These are phyloP conservation scores for Colletotrichum lentis DNA, from an alignment of 2,329 filamentous ascomycete genomes.

Conservation along the genomic window DNA sequence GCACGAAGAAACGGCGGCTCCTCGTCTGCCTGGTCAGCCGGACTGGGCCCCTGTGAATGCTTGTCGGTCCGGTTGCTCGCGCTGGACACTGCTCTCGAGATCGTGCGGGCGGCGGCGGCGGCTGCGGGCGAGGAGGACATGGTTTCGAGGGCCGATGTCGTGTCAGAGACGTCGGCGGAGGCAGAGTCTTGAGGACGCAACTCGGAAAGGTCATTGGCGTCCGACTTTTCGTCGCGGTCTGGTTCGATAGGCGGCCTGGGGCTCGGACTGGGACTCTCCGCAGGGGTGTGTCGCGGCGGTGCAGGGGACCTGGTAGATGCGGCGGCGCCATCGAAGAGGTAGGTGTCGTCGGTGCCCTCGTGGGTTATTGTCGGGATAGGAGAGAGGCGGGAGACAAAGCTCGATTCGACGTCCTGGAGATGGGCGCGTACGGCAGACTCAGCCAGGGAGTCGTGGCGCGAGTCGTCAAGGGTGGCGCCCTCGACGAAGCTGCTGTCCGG, in stretches of 20 bases:
- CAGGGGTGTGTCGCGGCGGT: slow-evolving; percentile 42
- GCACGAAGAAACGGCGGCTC: slow-evolving; percentile 45
- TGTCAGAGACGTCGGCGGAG: slow-evolving; percentile 49
- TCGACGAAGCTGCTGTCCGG: slow-evolving; percentile 56
- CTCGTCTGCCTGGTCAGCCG: slow-evolving; percentile 42
- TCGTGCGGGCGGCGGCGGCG: slow-evolving; percentile 61
- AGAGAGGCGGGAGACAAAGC: slow-evolving; percentile 67
- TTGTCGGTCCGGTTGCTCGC: slow-evolving; percentile 47
- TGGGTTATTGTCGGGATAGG: slow-evolving; percentile 60
- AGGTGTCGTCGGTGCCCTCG: slow-evolving; percentile 66
- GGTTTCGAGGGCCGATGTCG: slow-evolving; percentile 61
- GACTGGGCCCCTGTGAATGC: slow-evolving; percentile 40
- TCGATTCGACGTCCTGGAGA: slow-evolving; percentile 71
- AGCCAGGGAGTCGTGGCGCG: slow-evolving; percentile 57
- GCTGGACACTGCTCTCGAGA: slow-evolving; percentile 61
- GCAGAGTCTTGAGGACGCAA: slow-evolving; percentile 40
- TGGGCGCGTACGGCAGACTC: slow-evolving; percentile 64
- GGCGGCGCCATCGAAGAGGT: slow-evolving; percentile 61
- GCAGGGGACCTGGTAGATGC: slow-evolving; percentile 47
- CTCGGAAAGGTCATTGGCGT: slow-evolving; percentile 25
- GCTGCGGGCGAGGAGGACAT: slow-evolving; percentile 66
- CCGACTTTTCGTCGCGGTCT: slow-evolving; percentile 13
- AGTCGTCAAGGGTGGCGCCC: slow-evolving; percentile 49
- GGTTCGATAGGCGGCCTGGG: slow-evolving; percentile 21
- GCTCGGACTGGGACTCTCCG: slow-evolving; percentile 36